A percentile compares a stretch with the other conserved stretches of the same genome.
phyloP scores from a whole-genome alignment of 2,329 filamentous ascomycete genomes.

The Xylaria hypoxylon region DNA sequence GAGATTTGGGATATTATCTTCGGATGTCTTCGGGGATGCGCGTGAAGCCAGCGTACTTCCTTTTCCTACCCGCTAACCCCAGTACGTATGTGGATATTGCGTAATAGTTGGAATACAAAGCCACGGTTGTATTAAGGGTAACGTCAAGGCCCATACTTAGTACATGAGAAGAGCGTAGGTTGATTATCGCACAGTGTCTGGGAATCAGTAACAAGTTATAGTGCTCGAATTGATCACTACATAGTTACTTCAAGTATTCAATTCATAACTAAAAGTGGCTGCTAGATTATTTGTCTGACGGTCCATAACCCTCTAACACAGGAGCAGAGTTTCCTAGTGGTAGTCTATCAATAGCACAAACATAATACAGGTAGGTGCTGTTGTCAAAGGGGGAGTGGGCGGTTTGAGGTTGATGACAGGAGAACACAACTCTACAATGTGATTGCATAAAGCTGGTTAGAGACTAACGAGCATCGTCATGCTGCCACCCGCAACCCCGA shows the following conservation, averaged over 20 bases:
- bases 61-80: neutral
- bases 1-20: neutral
- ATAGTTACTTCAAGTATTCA: neutral
- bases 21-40: neutral
- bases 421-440: slow-evolving; percentile 15
- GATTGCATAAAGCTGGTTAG: slow-evolving; percentile 24
- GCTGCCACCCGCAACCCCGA: slow-evolving; percentile 5
- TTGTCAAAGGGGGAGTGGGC: slow-evolving; percentile 12
- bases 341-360: slow-evolving; percentile 28
- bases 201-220: neutral
- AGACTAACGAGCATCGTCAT: slow-evolving; percentile 15
- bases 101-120: slow-evolving; percentile 17
- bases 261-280: neutral
- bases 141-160: neutral
- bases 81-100: neutral
- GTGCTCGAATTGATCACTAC: neutral
- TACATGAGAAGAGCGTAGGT: neutral
- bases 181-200: neutral
- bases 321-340: neutral
- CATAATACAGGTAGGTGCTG: neutral
- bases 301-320: neutral
- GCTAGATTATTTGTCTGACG: neutral
- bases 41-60: no score
- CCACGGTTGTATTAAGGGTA: slow-evolving; percentile 3
- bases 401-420: slow-evolving; percentile 36